Evolutionary conservation across 2,329 filamentous ascomycete genomes (phyloP), one percentile per base, ranked within the genome.

Genomic region (Alternaria postmessia): DNA sequence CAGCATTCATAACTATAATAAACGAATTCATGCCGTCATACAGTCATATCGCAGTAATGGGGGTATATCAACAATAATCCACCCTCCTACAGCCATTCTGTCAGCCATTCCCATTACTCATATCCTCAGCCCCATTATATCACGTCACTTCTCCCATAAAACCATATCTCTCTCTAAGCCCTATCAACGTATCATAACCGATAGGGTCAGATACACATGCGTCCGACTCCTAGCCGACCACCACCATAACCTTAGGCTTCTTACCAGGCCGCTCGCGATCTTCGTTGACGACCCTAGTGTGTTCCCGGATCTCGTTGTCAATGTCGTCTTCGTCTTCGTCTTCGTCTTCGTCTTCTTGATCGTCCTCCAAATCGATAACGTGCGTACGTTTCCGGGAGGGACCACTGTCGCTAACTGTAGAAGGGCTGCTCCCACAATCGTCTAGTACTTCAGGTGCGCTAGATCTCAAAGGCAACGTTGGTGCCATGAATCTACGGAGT

Each of bases 401-500:
- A 9, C 26, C 28, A 12, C 24, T 54, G 1, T 26, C 32, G 11
- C 49, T 64, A 4, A 16, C 16, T 0, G 12, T 52, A 3, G 38
- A 36, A 7, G 20, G 16, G 3, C n/a, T 14, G 20, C 47, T 61
- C 28, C 48, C 42, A 14, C 26, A 57, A 0, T 32, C 32, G 16
- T 48, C 64, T 8, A 28, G 11, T n/a, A 8, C 16, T 3, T 39
- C 26, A 7, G 32, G n/a, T n/a, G 26, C 20, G 28, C 59, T 24
- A 9, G 59, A 47, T 12, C 49, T 39, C 14, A 58, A 48, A 4
- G 62, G 56, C 7, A 68, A 26, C 1, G 58, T 20, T 1, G 70
- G 67, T 1, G 71, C 71, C 67, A 73, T 68, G 56, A 75, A 73
- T 1, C 48, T 48, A 3, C 59, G 58, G 5, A 73, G 41, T 18